A percentile compares a stretch with the other conserved stretches of the same genome.
Evolutionary conservation across 495 filamentous ascomycete genomes (phyloP).

Genomic region (Hypoxylon fragiforme): DNA sequence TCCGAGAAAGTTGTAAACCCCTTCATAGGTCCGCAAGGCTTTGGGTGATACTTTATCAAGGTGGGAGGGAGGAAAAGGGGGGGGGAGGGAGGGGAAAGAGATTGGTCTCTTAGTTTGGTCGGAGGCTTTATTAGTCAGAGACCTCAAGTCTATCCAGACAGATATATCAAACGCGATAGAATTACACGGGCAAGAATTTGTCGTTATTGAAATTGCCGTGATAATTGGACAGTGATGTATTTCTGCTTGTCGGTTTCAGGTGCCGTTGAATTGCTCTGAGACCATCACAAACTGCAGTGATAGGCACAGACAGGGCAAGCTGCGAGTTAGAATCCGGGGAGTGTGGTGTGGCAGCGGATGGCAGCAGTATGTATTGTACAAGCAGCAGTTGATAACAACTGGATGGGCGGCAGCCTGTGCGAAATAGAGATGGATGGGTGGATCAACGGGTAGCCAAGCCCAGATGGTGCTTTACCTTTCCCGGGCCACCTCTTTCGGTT

Average conservation of each 20-base stretch:
- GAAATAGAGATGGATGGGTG: slow-evolving; percentile 35
- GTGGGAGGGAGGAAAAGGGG: slow-evolving; percentile 12
- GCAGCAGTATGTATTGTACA: slow-evolving; percentile 33
- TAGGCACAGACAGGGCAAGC: slow-evolving; percentile 35
- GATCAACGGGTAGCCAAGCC: slow-evolving; percentile 35
- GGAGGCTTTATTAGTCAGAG: slow-evolving; percentile 21
- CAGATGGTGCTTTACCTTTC: slow-evolving; percentile 30
- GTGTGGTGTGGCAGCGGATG: slow-evolving; percentile 38
- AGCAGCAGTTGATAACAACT: slow-evolving; percentile 30
- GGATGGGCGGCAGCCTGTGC: slow-evolving; percentile 31
- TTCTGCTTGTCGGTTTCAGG: slow-evolving; percentile 22
- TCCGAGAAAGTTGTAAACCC: slow-evolving; percentile 32
- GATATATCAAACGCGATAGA: background rate
- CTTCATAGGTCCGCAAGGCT: slow-evolving; percentile 31
- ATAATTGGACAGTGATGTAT: slow-evolving; percentile 3
- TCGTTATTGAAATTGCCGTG: slow-evolving; percentile 12
- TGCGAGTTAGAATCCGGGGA: slow-evolving; percentile 37
- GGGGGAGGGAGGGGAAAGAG: slow-evolving; percentile 4
- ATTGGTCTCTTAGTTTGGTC: slow-evolving; percentile 9
- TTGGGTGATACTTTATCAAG: slow-evolving; percentile 15
- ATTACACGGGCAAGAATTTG: background rate
- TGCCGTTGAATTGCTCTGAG: slow-evolving; percentile 24
- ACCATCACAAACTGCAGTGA: slow-evolving; percentile 31
- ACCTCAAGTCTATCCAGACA: slow-evolving; percentile 2
- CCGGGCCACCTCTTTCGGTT: slow-evolving; percentile 30